Base-by-base conservation (phyloP, 202 grass and related monocot species). In the Setaria italica region DNA sequence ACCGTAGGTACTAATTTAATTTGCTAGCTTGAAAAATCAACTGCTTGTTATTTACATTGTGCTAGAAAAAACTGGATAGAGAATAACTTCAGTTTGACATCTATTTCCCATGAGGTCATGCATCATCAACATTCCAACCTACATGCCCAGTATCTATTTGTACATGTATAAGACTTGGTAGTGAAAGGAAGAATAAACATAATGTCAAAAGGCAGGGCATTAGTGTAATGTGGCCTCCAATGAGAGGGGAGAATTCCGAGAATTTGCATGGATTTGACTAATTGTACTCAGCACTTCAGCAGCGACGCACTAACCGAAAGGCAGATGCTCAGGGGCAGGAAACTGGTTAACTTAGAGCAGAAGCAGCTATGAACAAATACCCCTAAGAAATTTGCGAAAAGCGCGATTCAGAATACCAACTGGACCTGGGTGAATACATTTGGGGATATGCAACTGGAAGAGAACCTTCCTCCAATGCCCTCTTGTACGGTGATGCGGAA, bases 241-340 rank as follows among this genome's bases (percentile, higher is more conserved):
- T 32, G 12, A 37, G 47, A 47, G 62, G 17, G 4, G 41, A 29
- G 45, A 34, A 67, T 67, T 68, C 30, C n/a, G 5, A 60, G 62
- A 80, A 69, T 60, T 70, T 51, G 79, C 30, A 67, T 77, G 42
- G 53, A 42, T 87, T 83, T 83, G 86, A 88, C 86, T 55, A 54
- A 11, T 34, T 72, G 80, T 82, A 78, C 80, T 41, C 63, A 11
- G 11, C 60, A 63, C 29, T 33, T 63, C 11, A 32, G 80, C 30
- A 64, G 48, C 54, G 10, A 42, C 20, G 56, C 73, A 78, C 80
- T 78, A 54, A 78, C 86, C 74, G 80, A 88, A 83, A 83, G 86
- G 80, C 45, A 43, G 76, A 86, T 86, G 76, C 84, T 34, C 46
- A 25, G 67, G 19, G 55, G 76, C 76, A 33, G 11, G 19, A 54